Percentiles rank a stretch among this genome's conserved stretches.
Conservation (phyloP, 2,329 filamentous ascomycete species). For the Phaeophleospora eucalypticola region DNA sequence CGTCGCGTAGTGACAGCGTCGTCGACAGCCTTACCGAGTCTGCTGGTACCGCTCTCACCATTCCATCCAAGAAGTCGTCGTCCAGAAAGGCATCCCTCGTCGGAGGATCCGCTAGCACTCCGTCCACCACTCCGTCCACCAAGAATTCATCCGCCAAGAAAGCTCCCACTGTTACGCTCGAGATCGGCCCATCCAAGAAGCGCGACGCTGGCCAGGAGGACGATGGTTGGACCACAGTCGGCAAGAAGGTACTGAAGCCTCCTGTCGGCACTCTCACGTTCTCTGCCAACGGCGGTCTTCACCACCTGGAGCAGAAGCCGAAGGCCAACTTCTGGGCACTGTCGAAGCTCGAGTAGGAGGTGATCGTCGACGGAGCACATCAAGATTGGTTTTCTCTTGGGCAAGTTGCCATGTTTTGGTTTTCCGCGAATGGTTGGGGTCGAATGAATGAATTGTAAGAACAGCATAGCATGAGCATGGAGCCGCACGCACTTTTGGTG, state of each 20-base stretch:
- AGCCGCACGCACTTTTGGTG: not conserved
- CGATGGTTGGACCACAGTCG: slow-evolving; percentile 19
- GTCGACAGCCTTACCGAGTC: slow-evolving; percentile 14
- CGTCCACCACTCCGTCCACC: slow-evolving; percentile 3
- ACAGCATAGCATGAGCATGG: not conserved
- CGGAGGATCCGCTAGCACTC: too few species aligned
- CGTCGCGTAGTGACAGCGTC: slow-evolving; percentile 17
- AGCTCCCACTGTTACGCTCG: slow-evolving; percentile 1
- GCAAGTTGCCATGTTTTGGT: not conserved
- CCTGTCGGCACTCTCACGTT: slow-evolving; percentile 17
- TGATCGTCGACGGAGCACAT: not conserved
- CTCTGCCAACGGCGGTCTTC: slow-evolving; percentile 19
- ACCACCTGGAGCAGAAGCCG: slow-evolving; percentile 18
- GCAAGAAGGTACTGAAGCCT: slow-evolving; percentile 17
- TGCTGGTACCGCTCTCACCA: slow-evolving; percentile 11
- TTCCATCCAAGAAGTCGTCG: slow-evolving; percentile 10
- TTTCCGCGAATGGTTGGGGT: not conserved
- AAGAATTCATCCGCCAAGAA: not conserved
- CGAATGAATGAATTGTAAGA: not conserved
- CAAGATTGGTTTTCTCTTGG: not conserved
- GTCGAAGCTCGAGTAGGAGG: slow-evolving; percentile 4
- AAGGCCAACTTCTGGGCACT: slow-evolving; percentile 16
- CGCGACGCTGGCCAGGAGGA: slow-evolving; percentile 7
- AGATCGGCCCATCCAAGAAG: slow-evolving; percentile 1
- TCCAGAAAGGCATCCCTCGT: slow-evolving; percentile 10